A percentile compares a stretch with the other conserved stretches of the same genome.
Conservation (phyloP, 176 grass and related monocot species). For the Aechmea fasciata region DNA sequence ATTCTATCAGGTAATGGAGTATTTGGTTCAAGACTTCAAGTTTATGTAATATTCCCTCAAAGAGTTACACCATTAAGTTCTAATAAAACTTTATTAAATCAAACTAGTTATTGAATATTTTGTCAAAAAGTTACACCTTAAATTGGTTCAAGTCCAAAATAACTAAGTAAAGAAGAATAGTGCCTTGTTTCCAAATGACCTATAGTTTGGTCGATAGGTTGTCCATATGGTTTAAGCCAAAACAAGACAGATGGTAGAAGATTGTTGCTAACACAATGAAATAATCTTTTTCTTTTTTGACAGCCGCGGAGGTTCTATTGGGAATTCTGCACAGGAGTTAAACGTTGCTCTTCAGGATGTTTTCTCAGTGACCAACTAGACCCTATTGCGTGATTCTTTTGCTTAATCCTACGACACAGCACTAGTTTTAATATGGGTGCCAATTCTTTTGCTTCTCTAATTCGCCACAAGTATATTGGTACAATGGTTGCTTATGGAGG, state of each 20-base stretch:
- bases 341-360: slow-evolving; percentile 42
- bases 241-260: slow-evolving; percentile 4
- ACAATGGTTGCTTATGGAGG: not conserved
- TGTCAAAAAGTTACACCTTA: no score
- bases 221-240: not conserved
- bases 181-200: no score
- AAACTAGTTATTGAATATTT: no score
- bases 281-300: slow-evolving; percentile 13
- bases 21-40: no score
- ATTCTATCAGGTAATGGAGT: no score
- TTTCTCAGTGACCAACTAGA: slow-evolving; percentile 17
- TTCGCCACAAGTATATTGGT: not conserved
- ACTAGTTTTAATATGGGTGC: not conserved
- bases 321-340: slow-evolving; percentile 44
- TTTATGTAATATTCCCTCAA: no score
- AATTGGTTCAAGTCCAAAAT: no score
- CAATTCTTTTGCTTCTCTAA: not conserved
- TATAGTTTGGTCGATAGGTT: no score
- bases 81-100: no score
- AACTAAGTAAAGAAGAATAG: no score
- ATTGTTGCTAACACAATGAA: not conserved
- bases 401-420: not conserved
- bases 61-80: no score
- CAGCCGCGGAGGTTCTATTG: slow-evolving; percentile 42
- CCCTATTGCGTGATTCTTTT: slow-evolving; percentile 1